phyloP scores from a whole-genome alignment of 2,329 filamentous ascomycete genomes.

The Cordyceps cicadae region DNA sequence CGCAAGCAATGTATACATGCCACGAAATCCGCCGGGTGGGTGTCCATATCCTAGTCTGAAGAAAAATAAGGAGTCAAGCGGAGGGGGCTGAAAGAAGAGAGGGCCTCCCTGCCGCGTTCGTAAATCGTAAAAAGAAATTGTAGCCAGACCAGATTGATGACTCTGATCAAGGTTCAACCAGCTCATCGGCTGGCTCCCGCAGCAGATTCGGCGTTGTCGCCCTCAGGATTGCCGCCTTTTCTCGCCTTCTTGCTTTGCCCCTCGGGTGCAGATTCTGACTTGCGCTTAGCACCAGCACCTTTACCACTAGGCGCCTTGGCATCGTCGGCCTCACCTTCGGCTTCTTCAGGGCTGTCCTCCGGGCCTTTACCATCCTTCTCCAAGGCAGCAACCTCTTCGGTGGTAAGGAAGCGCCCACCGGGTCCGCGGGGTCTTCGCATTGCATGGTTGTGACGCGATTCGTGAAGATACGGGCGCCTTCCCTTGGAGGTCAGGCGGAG shows the following conservation, averaged over 20 bases:
- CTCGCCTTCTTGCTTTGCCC: slow-evolving; percentile 50
- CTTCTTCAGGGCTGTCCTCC: slow-evolving; percentile 22
- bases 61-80: neutral
- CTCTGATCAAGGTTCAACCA: slow-evolving; percentile 1
- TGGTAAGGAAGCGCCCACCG: slow-evolving; percentile 89
- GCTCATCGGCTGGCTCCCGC: slow-evolving; percentile 30
- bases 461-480: slow-evolving; percentile 92
- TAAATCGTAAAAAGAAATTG: slow-evolving; percentile 9
- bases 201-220: slow-evolving; percentile 28
- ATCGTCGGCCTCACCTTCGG: slow-evolving; percentile 24
- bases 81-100: neutral
- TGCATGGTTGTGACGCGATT: slow-evolving; percentile 94
- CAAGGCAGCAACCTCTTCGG: slow-evolving; percentile 88
- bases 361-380: slow-evolving; percentile 52
- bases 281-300: slow-evolving; percentile 49
- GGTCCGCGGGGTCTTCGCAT: slow-evolving; percentile 93
- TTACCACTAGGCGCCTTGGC: slow-evolving; percentile 22
- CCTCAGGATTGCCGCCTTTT: slow-evolving; percentile 37
- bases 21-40: neutral
- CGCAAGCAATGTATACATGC: neutral
- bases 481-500: slow-evolving; percentile 88
- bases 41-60: neutral
- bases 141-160: neutral
- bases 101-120: neutral
- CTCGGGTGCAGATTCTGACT: slow-evolving; percentile 43